Evolutionary conservation across 345 rosid species (phyloP).

Genomic region (Erucastrum elatum): DNA sequence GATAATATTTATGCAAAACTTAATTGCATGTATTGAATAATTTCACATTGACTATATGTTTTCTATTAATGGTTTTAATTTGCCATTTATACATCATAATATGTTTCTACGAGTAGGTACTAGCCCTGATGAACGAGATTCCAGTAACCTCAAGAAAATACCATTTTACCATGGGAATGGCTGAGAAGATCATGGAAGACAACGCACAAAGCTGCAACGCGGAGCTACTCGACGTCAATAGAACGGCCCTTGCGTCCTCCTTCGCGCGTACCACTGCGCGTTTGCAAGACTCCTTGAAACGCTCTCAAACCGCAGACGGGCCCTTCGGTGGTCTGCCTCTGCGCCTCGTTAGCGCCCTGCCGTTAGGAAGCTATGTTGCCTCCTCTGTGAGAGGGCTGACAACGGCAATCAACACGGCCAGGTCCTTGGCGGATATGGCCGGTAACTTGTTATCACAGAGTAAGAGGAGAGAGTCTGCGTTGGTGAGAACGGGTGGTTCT

Average conservation of each 20-base stretch:
- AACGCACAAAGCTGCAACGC: conserved; percentile 49
- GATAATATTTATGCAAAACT: background rate
- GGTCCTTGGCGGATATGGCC: conserved; percentile 40
- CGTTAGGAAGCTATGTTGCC: conserved; percentile 52
- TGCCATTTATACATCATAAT: background rate
- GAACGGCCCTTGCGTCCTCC: conserved; percentile 54
- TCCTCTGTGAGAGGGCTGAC: conserved; percentile 54
- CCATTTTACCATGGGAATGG: conserved; percentile 75
- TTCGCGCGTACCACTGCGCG: conserved; percentile 57
- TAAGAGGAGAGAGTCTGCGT: conserved; percentile 14
- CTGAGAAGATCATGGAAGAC: conserved; percentile 75
- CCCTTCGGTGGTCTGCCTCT: conserved; percentile 43
- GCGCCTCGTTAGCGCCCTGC: conserved; percentile 49
- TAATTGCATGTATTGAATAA: background rate
- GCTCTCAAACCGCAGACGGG: conserved; percentile 22
- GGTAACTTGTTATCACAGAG: conserved; percentile 34
- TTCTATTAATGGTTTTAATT: background rate
- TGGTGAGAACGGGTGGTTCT: conserved; percentile 3
- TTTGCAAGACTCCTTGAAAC: conserved; percentile 49
- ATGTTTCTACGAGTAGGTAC: conserved; percentile 43
- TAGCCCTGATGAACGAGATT: conserved; percentile 60
- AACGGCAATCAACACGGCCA: conserved; percentile 39
- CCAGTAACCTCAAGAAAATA: conserved; percentile 72
- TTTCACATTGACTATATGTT: background rate
- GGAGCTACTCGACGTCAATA: conserved; percentile 58